These are phyloP conservation scores for Clavaria fumosa DNA, from an alignment of 768 basidiomycete genomes.

Conservation along the genomic window DNA sequence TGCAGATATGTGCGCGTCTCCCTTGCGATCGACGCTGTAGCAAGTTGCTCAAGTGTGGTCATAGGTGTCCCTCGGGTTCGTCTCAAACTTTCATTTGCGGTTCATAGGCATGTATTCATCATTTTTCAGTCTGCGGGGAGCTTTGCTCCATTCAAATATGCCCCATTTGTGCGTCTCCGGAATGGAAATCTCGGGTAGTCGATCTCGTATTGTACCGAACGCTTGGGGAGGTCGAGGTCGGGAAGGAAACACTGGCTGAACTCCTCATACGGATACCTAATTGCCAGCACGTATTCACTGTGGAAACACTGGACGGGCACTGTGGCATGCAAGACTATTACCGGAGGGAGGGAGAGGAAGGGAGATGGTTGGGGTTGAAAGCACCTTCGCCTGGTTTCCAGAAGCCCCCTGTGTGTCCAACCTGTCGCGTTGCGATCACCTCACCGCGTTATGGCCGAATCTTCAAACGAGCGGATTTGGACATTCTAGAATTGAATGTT, in stretches of 20 bases:
- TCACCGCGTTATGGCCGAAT: conserved; percentile 45
- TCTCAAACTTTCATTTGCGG: background rate
- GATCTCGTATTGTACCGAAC: conserved; percentile 43
- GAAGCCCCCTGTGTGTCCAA: conserved; percentile 42
- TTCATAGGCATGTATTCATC: background rate
- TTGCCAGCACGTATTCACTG: conserved; percentile 53
- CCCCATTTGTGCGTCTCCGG: conserved; percentile 28
- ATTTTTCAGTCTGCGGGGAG: conserved; percentile 49
- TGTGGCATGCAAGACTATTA: conserved; percentile 40
- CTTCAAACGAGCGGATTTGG: conserved; percentile 46
- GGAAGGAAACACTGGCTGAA: conserved; percentile 27
- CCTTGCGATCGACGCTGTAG: conserved; percentile 47
- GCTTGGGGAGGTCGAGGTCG: conserved; percentile 31
- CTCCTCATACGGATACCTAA: conserved; percentile 42
- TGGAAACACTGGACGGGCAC: conserved; percentile 54
- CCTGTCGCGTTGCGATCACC: conserved; percentile 42
- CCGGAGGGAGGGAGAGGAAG: conserved; percentile 17
- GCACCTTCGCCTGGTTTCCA: conserved; percentile 23
- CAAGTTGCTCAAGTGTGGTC: conserved; percentile 38
- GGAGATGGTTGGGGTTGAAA: conserved; percentile 28
- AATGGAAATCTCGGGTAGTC: conserved; percentile 28
- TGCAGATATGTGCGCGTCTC: conserved; percentile 44
- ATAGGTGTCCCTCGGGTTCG: conserved; percentile 52
- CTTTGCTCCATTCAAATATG: conserved; percentile 41
- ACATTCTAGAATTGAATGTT: conserved; percentile 50